Conservation (phyloP, 73 alveolate genomes). For the Paramecium bursaria region DNA sequence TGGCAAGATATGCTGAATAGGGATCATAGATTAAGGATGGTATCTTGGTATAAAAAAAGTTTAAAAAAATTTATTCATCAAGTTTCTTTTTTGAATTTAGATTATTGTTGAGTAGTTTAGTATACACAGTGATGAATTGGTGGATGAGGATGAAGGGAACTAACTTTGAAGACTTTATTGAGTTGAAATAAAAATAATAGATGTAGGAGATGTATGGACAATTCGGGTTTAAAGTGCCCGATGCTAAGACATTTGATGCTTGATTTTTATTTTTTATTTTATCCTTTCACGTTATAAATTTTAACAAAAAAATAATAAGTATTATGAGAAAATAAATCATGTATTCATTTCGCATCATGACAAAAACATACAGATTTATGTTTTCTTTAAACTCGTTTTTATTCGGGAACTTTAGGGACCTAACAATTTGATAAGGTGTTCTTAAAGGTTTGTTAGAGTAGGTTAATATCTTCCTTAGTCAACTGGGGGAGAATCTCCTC, state of each 20-base stretch:
- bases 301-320: too few species aligned
- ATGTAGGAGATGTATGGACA: slow-evolving; percentile 53
- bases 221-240: slow-evolving; percentile 63
- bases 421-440: slow-evolving; percentile 34
- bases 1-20: slow-evolving; percentile 65
- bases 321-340: too few species aligned
- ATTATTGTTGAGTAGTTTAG: slow-evolving; percentile 50
- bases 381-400: too few species aligned
- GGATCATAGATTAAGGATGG: slow-evolving; percentile 40
- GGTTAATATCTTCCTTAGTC: slow-evolving; percentile 17
- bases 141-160: slow-evolving; percentile 51
- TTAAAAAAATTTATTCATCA: slow-evolving; percentile 35
- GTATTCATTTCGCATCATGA: too few species aligned
- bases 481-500: slow-evolving; percentile 1
- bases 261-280: slow-evolving; percentile 26
- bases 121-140: slow-evolving; percentile 21
- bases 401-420: too few species aligned
- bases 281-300: not conserved
- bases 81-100: slow-evolving; percentile 58
- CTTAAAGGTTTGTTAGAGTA: slow-evolving; percentile 10
- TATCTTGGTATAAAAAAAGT: slow-evolving; percentile 28
- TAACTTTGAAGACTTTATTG: slow-evolving; percentile 63
- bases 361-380: too few species aligned
- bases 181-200: slow-evolving; percentile 26
- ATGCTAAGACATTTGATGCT: slow-evolving; percentile 67